A percentile compares a stretch with the other conserved stretches of the same genome.
Conservation (phyloP, 345 rosid species). For the Arabidopsis suecica region DNA sequence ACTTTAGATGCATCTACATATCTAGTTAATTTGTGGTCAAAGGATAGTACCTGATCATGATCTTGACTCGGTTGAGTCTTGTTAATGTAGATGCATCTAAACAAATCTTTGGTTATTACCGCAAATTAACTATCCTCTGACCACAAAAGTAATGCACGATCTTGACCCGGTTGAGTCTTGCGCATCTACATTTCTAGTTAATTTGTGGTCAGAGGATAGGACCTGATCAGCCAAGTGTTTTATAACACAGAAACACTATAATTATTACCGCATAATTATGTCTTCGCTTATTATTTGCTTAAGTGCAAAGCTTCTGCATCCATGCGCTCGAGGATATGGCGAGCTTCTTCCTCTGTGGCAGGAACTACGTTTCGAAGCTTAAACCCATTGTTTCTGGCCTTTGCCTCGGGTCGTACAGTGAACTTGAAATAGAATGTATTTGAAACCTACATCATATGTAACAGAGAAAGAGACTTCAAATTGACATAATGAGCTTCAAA, state of each 20-base stretch:
- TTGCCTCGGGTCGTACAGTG: slow-evolving; percentile 74
- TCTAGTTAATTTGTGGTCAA: slow-evolving; percentile 9
- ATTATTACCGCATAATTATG: neutral
- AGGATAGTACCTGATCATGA: neutral
- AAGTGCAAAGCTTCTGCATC: slow-evolving; percentile 60
- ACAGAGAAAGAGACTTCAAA: slow-evolving; percentile 7
- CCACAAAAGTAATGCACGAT: too few species aligned
- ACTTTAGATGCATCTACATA: neutral
- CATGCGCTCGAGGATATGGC: slow-evolving; percentile 68
- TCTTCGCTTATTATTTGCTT: slow-evolving; percentile 24
- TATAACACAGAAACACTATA: neutral
- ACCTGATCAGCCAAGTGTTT: slow-evolving; percentile 7
- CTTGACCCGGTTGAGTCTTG: too few species aligned
- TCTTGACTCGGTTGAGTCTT: too few species aligned
- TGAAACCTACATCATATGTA: slow-evolving; percentile 61
- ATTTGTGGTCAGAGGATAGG: slow-evolving; percentile 4
- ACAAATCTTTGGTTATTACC: too few species aligned
- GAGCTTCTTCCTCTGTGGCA: slow-evolving; percentile 89
- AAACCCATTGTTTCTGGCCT: slow-evolving; percentile 54
- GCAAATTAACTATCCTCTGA: too few species aligned
- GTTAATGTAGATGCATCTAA: too few species aligned
- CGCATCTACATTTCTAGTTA: slow-evolving; percentile 7
- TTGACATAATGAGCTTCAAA: slow-evolving; percentile 5
- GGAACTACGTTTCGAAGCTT: slow-evolving; percentile 79
- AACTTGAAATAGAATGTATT: slow-evolving; percentile 85